Evolutionary conservation across 306 rosid genomes (phyloP), one percentile per base, ranked within the genome.

Genomic region (Pterocarpus santalinus): DNA sequence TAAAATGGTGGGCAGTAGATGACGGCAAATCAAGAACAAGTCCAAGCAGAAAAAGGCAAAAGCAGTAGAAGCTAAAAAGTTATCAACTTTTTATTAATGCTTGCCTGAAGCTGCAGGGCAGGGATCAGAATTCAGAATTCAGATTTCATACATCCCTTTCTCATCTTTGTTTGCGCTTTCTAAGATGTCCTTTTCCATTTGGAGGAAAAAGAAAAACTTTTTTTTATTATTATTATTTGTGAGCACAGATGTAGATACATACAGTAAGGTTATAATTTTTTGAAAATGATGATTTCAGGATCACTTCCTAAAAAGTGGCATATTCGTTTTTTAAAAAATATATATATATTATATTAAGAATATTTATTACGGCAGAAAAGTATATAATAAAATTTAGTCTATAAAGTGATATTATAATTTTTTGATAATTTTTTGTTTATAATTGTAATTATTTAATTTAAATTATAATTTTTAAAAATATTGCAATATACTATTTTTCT

Each of bases 31-130:
- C 44, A 46, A 55, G 75, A 69, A 60, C 8, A 36, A 53, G 41
- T 75, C 66, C 76, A 71, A 64, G 33, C 36, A 78, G 83, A 72
- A 43, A 71, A 62, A 0, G 77, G 71, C 70, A 79, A 79, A 68
- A 11, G 30, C 6, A 5, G 46, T 9, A 66, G 44, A 55, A 52
- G 55, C 74, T 65, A 39, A 68, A 77, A 67, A 28, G 2, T 2
- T 12, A 65, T 65, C n/a, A 47, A 36, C 65, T 52, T 76, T 65
- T 11, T 2, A 44, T 68, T 56, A 56, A 8, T 78, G 49, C 41
- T 34, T 44, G 76, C 69, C 75, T 43, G 61, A 62, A 39, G 36
- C 53, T 65, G 73, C 43, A 39, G 43, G 43, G 43, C 72, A 64
- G 64, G 65, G 30, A 22, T 22, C 51, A 77, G 43, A 46, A 15